Conservation (phyloP, 2,329 filamentous ascomycete genomes). For the Penicillium sclerotigenum region DNA sequence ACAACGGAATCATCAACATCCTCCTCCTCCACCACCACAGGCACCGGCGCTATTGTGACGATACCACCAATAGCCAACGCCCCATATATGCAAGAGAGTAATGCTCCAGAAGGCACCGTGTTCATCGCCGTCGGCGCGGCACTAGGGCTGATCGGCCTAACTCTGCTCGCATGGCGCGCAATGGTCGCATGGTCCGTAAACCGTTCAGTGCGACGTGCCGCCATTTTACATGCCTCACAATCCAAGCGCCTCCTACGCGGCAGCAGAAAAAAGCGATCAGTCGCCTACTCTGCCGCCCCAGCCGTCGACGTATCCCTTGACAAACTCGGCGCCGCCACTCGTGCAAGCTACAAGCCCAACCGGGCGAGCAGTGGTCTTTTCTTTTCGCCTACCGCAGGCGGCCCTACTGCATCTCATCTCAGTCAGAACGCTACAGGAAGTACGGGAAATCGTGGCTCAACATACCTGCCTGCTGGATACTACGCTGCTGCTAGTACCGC, state of each 20-base stretch:
- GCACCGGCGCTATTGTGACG: slow-evolving; percentile 62
- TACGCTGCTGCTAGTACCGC: slow-evolving; percentile 71
- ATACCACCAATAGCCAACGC: slow-evolving; percentile 81
- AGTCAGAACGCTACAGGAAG: slow-evolving; percentile 34
- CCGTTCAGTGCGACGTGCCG: slow-evolving; percentile 81
- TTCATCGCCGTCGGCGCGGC: slow-evolving; percentile 93
- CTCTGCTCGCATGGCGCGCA: slow-evolving; percentile 82
- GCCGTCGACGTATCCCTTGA: slow-evolving; percentile 53
- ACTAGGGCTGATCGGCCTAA: slow-evolving; percentile 75
- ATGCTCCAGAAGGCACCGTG: slow-evolving; percentile 83
- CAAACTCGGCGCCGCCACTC: slow-evolving; percentile 40
- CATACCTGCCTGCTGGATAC: slow-evolving; percentile 83
- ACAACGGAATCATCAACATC: slow-evolving; percentile 33
- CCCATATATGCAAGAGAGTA: slow-evolving; percentile 87
- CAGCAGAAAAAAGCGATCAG: slow-evolving; percentile 41
- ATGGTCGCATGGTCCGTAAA: slow-evolving; percentile 89
- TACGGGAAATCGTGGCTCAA: slow-evolving; percentile 63
- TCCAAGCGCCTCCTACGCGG: slow-evolving; percentile 63
- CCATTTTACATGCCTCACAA: slow-evolving; percentile 70
- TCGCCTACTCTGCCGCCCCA: slow-evolving; percentile 18
- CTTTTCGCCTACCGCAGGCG: slow-evolving; percentile 85
- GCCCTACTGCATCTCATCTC: slow-evolving; percentile 47
- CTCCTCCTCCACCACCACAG: slow-evolving; percentile 54
- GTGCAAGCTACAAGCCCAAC: slow-evolving; percentile 39
- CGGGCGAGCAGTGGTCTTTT: slow-evolving; percentile 71